A percentile compares a stretch with the other conserved stretches of the same genome.
phyloP scores from a whole-genome alignment of 2,329 filamentous ascomycete species.

The Ophidiomyces ophidiicola region DNA sequence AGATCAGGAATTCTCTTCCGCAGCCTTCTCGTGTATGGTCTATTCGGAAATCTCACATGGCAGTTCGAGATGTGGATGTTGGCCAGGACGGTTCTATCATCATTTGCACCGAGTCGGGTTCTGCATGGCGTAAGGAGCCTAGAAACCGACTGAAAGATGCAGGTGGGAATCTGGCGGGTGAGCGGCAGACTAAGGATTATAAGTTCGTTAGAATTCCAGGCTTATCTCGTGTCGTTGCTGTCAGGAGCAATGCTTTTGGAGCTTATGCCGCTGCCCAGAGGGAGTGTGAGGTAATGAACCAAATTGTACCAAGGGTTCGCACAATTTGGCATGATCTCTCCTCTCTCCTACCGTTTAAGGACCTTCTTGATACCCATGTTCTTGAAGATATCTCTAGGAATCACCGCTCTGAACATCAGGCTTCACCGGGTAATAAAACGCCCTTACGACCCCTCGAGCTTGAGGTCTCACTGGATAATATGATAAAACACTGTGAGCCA shows the following conservation, averaged over 20 bases:
- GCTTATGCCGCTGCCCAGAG: slow-evolving; percentile 78
- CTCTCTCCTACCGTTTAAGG: slow-evolving; percentile 55
- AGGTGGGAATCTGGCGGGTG: slow-evolving; percentile 34
- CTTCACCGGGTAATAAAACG: background rate
- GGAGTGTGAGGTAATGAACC: slow-evolving; percentile 65
- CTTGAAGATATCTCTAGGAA: slow-evolving; percentile 24
- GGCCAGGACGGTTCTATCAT: slow-evolving; percentile 92
- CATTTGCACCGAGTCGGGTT: slow-evolving; percentile 80
- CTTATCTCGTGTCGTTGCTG: slow-evolving; percentile 69
- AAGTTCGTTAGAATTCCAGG: slow-evolving; percentile 89
- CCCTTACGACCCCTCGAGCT: slow-evolving; percentile 4
- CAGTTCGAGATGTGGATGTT: slow-evolving; percentile 73
- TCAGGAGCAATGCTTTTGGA: slow-evolving; percentile 78
- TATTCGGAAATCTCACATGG: slow-evolving; percentile 69
- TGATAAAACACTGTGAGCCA: slow-evolving; percentile 20
- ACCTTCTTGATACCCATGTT: slow-evolving; percentile 33
- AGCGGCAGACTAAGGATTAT: slow-evolving; percentile 68
- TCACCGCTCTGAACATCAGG: background rate
- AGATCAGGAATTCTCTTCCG: slow-evolving; percentile 73
- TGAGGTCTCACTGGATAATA: slow-evolving; percentile 22
- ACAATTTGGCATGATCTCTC: slow-evolving; percentile 63
- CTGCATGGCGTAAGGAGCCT: slow-evolving; percentile 81
- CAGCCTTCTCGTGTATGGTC: slow-evolving; percentile 76
- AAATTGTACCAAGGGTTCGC: slow-evolving; percentile 54
- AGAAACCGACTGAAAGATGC: slow-evolving; percentile 67